A percentile compares a stretch with the other conserved stretches of the same genome.
These are phyloP conservation scores for Hanseniaspora meyeri DNA, from an alignment of 805 yeast species.

Conservation along the genomic window DNA sequence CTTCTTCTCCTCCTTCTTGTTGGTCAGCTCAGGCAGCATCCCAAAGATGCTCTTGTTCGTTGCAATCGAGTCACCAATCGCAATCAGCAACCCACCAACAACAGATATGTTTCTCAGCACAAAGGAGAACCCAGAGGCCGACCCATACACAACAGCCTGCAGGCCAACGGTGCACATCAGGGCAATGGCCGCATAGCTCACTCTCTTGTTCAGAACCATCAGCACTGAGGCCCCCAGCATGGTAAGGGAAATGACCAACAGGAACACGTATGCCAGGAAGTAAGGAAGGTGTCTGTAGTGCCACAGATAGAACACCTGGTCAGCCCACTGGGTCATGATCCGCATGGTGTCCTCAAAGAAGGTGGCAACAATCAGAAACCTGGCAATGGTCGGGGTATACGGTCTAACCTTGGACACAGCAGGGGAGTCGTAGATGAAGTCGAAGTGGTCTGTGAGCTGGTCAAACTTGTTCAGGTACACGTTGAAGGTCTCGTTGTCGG, in stretches of 20 bases:
- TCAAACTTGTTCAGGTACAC: conserved; percentile 29
- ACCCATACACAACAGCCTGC: conserved; percentile 83
- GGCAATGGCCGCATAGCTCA: conserved; percentile 57
- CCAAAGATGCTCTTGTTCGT: conserved; percentile 50
- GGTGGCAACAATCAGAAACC: conserved; percentile 85
- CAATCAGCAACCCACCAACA: conserved; percentile 82
- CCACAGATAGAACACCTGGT: conserved; percentile 75
- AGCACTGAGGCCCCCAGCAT: conserved; percentile 66
- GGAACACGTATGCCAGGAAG: conserved; percentile 62
- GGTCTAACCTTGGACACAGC: conserved; percentile 43
- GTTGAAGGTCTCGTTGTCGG: conserved; percentile 10
- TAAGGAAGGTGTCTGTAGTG: conserved; percentile 68
- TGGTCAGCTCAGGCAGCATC: conserved; percentile 41
- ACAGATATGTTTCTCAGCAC: conserved; percentile 79
- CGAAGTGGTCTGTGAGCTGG: conserved; percentile 39
- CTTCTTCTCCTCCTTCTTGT: conserved; percentile 47
- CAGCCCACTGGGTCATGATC: conserved; percentile 77
- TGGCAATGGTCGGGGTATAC: conserved; percentile 74
- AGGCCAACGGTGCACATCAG: conserved; percentile 58
- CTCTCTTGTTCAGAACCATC: conserved; percentile 38
- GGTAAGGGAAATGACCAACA: conserved; percentile 46
- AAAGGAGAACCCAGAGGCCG: conserved; percentile 67
- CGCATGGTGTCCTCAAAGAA: conserved; percentile 82
- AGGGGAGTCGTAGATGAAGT: conserved; percentile 41
- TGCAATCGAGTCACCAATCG: conserved; percentile 73